Percentiles rank a stretch among this genome's conserved stretches.
Evolutionary conservation across 495 filamentous ascomycete species (phyloP).

Genomic region (Aspergillus sclerotioniger): DNA sequence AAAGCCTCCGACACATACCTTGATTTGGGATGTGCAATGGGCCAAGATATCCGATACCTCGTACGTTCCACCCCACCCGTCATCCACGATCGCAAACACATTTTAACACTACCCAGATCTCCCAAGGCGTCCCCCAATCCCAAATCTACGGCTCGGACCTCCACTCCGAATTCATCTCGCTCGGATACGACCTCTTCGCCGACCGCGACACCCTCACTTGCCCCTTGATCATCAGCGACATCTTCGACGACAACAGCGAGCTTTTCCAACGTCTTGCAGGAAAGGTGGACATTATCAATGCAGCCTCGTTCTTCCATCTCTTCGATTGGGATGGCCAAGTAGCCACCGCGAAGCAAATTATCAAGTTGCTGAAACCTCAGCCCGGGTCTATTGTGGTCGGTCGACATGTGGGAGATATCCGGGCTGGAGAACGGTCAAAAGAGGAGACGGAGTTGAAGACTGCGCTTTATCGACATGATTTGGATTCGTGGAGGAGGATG

Average conservation of each 20-base stretch:
- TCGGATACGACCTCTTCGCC: slow-evolving; percentile 50
- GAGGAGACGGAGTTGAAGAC: slow-evolving; percentile 3
- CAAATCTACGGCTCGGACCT: slow-evolving; percentile 44
- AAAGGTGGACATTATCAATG: slow-evolving; percentile 53
- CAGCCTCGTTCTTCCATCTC: slow-evolving; percentile 58
- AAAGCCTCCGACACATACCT: slow-evolving; percentile 32
- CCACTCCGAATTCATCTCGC: slow-evolving; percentile 34
- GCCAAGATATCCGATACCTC: slow-evolving; percentile 39
- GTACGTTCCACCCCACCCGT: slow-evolving; percentile 13
- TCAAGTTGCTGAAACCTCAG: slow-evolving; percentile 41
- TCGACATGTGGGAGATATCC: slow-evolving; percentile 41
- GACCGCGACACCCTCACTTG: slow-evolving; percentile 41
- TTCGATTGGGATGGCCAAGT: slow-evolving; percentile 56
- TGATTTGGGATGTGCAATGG: slow-evolving; percentile 43
- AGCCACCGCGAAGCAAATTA: slow-evolving; percentile 41
- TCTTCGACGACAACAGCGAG: slow-evolving; percentile 46
- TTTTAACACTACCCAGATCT: slow-evolving; percentile 10
- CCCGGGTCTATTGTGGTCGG: slow-evolving; percentile 49
- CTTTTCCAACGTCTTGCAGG: slow-evolving; percentile 8
- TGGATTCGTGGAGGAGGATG: slow-evolving; percentile 42
- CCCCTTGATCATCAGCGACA: slow-evolving; percentile 49
- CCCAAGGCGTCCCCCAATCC: slow-evolving; percentile 27
- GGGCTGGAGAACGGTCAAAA: slow-evolving; percentile 25
- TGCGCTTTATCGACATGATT: slow-evolving; percentile 43
- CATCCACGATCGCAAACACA: background rate